Evolutionary conservation across 257 asterid species (phyloP), one percentile per base, ranked within the genome.

Genomic region (Solanum tarijense): DNA sequence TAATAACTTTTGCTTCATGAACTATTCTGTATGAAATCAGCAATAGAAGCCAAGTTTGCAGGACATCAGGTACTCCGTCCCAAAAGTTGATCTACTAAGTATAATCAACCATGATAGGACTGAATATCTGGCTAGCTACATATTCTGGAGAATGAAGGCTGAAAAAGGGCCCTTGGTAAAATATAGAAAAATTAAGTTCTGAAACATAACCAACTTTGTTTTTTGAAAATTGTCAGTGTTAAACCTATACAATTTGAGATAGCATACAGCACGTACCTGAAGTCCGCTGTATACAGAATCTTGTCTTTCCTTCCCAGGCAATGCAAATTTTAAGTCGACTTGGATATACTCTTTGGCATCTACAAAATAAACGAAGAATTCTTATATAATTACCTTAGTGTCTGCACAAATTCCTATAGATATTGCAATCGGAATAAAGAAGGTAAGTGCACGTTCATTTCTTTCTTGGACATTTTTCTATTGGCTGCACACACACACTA

Each of bases 241-340:
- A 82, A 9, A 46, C 69, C 35, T 82, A 46, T n/a, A 12, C 25
- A 8, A 73, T 48, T 35, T 23, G 75, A 86, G 87, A 52, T 20
- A 36, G 21, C 25, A 8, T 12, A 20, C 20, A 14, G 25, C 14
- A 21, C 31, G 39, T 87, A 94, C 99, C 99, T 96, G 91, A 69
- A 97, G 90, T 90, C 99, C 99, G 86, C 93, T 97, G 91, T 94
- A 95, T 43, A 97, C 99, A 84, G 99, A 97, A 90, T 97, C 99
- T 91, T 97, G 99, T 92, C 99, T 94, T 93, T 97, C 99, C 90
- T 97, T 96, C 88, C 99, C 99, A 5, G 99, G 99, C 88, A 96
- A 94, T 21, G 99, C 98, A 90, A 95, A 97, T 91, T 95, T 95
- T 89, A 97, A 83, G 85, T 94, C 93, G 85, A 94, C 94, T 0